Conservation (phyloP, 257 asterid genomes). For the Penstemon davidsonii region DNA sequence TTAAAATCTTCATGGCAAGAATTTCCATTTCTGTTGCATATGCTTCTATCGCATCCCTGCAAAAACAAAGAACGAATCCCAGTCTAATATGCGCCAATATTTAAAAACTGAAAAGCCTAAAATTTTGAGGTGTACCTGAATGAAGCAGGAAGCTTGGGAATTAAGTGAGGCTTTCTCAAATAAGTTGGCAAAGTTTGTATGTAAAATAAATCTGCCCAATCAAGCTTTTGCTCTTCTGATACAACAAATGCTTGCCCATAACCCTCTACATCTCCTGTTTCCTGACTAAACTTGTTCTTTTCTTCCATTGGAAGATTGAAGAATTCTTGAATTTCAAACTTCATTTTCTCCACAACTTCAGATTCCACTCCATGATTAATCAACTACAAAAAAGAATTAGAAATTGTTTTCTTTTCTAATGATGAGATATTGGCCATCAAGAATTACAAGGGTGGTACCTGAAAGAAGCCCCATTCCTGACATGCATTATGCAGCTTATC, state of each 20-base stretch:
- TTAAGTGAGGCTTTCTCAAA: slow-evolving; percentile 46
- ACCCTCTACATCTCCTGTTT: slow-evolving; percentile 42
- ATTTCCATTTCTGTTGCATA: slow-evolving; percentile 41
- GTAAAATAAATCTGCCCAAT: slow-evolving; percentile 55
- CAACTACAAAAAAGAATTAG: slow-evolving; percentile 29
- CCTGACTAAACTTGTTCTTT: slow-evolving; percentile 43
- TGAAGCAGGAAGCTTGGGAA: slow-evolving; percentile 47
- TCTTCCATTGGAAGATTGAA: slow-evolving; percentile 55
- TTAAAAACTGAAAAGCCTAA: neutral
- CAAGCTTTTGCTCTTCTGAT: slow-evolving; percentile 67
- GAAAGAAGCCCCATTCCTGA: slow-evolving; percentile 64
- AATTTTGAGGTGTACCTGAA: slow-evolving; percentile 40
- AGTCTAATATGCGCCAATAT: neutral
- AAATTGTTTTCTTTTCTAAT: no score
- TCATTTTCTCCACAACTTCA: slow-evolving; percentile 37
- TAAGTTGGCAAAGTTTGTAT: slow-evolving; percentile 35
- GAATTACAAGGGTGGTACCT: slow-evolving; percentile 34
- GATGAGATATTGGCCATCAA: no score
- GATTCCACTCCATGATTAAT: slow-evolving; percentile 57
- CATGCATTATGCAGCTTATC: slow-evolving; percentile 45
- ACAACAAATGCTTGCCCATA: slow-evolving; percentile 61
- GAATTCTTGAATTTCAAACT: slow-evolving; percentile 39
- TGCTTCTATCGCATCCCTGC: slow-evolving; percentile 53
- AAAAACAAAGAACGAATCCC: neutral
- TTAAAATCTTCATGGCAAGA: slow-evolving; percentile 43